A percentile compares a stretch with the other conserved stretches of the same genome.
Evolutionary conservation across 345 rosid species (phyloP).

Genomic region (Salix dunnii): DNA sequence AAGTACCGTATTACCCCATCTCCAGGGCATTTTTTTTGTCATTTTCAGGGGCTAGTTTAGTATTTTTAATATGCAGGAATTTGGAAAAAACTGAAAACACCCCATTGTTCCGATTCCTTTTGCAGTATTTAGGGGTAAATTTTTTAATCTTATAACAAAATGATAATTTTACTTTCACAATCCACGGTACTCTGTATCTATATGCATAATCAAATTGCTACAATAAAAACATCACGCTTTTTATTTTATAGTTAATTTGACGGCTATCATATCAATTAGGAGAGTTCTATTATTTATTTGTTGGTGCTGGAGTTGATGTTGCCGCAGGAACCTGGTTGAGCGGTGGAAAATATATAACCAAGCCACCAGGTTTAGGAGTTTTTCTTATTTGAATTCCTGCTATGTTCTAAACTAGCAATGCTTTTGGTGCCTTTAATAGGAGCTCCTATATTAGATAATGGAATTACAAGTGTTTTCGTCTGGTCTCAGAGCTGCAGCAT

Average conservation of each 20-base stretch:
- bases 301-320: neutral
- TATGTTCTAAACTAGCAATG: neutral
- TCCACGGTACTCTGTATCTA: no score
- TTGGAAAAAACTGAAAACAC: no score
- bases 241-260: neutral
- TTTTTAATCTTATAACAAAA: no score
- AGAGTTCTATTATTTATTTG: neutral
- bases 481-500: neutral
- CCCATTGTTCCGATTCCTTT: no score
- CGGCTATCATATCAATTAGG: neutral
- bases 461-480: neutral
- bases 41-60: no score
- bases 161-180: no score
- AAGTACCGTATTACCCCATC: no score
- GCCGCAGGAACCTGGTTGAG: neutral
- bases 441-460: neutral
- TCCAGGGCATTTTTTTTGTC: no score
- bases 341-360: neutral
- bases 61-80: no score
- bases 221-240: no score
- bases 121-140: no score
- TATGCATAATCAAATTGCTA: no score
- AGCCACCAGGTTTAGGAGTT: neutral
- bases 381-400: neutral
- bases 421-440: neutral